Evolutionary conservation across 2,329 filamentous ascomycete species (phyloP), one percentile per base, ranked within the genome.

Genomic region (Sporothrix euskadiensis): DNA sequence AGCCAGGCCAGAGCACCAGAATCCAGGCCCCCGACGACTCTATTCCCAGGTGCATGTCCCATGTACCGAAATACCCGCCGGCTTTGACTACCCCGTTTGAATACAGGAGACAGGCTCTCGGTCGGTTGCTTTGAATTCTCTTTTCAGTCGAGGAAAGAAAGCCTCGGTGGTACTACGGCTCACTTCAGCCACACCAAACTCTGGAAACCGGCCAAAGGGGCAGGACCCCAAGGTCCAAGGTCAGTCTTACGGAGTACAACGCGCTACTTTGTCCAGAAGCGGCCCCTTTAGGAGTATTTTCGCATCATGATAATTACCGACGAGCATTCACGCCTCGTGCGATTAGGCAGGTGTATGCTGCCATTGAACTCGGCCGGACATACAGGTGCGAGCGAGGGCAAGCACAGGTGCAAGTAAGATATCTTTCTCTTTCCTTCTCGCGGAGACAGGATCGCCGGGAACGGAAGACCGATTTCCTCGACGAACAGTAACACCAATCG

Each of bases 101-200:
- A 47, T n/a, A 22, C 61, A 32, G 39, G 22, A 47, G n/a, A 22
- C 61, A 32, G 39, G 22, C n/a, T 66, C 32, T 66, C 32, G 61
- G 61, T 66, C 12, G 39, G 39, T 30, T 47, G 5, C n/a, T 8
- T 30, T 66, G n/a, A 6, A 14, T 30, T 19, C 9, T 44, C 12
- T 10, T 9, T 39, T 7, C 30, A 16, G 44, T 49, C 44, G 4
- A 49, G 22, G 22, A 57, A 59, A 35, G 39, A 54, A 30, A 39
- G 22, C 35, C 32, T 70, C 68, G 68, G 68, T 54, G 32, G 52
- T 54, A 41, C 49, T 57, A 44, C 52, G 69, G 69, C 54, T 71
- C 41, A 47, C 69, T 71, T 57, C 54, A 71, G 69, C 69, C 69
- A 71, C 69, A 59, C 65, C 49, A 59, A 39, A 57, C 39, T 26